Percentiles rank a stretch among this genome's conserved stretches.
These are phyloP conservation scores for Begonia fuchsioides DNA, from an alignment of 306 rosid genomes.

Conservation along the genomic window DNA sequence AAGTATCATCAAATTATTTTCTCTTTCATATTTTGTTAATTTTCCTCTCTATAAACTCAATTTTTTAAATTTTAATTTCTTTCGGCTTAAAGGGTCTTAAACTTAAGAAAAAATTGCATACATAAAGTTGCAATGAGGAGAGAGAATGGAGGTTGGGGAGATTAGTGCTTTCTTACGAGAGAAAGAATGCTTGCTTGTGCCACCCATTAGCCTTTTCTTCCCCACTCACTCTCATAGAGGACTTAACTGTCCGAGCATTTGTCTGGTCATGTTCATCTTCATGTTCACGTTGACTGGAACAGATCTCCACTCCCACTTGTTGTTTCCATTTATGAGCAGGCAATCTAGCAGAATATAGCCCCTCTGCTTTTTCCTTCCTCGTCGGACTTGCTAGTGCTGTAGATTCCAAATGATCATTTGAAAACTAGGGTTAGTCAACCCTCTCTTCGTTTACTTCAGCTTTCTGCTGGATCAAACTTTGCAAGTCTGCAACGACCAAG, in stretches of 20 bases:
- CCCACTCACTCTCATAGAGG: background rate
- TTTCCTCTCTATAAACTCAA: too few relatives aligned
- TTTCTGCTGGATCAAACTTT: too few relatives aligned
- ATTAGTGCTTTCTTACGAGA: constrained; percentile 64
- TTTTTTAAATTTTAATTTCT: too few relatives aligned
- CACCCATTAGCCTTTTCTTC: constrained; percentile 9
- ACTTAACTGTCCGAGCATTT: background rate
- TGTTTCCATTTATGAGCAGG: background rate
- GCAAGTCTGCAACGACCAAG: too few relatives aligned
- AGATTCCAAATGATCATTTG: background rate
- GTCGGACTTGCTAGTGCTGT: background rate
- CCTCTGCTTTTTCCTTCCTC: background rate
- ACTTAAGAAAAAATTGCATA: too few relatives aligned
- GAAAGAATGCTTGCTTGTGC: constrained; percentile 67
- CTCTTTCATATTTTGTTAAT: too few relatives aligned
- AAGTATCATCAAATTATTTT: too few relatives aligned
- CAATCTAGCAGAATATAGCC: background rate
- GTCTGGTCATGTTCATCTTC: background rate
- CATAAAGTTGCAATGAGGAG: too few relatives aligned
- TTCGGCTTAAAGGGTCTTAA: too few relatives aligned
- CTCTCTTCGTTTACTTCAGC: too few relatives aligned
- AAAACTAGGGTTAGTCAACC: background rate
- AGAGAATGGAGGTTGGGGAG: too few relatives aligned
- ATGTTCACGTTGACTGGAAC: background rate
- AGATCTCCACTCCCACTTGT: too few relatives aligned